These are phyloP conservation scores for Aspergillus quadricinctus DNA, from an alignment of 2,329 filamentous ascomycete genomes.

Conservation along the genomic window DNA sequence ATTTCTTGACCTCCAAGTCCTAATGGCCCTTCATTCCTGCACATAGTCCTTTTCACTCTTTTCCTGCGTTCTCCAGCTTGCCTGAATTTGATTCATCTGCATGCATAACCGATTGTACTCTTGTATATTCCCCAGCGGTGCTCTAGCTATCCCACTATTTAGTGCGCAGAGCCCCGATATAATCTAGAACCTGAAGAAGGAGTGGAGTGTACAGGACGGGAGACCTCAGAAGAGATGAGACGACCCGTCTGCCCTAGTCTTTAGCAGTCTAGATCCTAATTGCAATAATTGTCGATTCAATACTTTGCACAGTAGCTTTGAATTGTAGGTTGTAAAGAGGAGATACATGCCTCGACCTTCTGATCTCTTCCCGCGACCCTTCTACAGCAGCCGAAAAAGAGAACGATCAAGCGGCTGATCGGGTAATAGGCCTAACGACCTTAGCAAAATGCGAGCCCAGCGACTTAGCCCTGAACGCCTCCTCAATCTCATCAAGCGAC, in stretches of 20 bases:
- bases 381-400: background rate
- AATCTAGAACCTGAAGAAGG: background rate
- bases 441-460: constrained; percentile 2
- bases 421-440: constrained; percentile 1
- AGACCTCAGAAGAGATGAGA: background rate
- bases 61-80: constrained; percentile 3
- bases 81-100: background rate
- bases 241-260: background rate
- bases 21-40: constrained; percentile 16
- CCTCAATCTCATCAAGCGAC: constrained; percentile 48
- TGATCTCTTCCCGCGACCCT: background rate
- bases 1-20: constrained; percentile 40
- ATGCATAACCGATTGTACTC: constrained; percentile 12
- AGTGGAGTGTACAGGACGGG: background rate
- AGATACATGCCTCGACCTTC: background rate
- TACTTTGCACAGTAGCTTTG: background rate
- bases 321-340: background rate
- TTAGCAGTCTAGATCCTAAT: background rate
- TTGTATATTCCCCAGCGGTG: constrained; percentile 12
- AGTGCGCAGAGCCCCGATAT: background rate
- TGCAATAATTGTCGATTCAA: background rate
- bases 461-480: constrained; percentile 37
- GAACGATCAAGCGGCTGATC: background rate
- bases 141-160: background rate
- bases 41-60: constrained; percentile 4